Base-by-base conservation (phyloP, 1,139 yeast species). In the Candida mesenterica region DNA sequence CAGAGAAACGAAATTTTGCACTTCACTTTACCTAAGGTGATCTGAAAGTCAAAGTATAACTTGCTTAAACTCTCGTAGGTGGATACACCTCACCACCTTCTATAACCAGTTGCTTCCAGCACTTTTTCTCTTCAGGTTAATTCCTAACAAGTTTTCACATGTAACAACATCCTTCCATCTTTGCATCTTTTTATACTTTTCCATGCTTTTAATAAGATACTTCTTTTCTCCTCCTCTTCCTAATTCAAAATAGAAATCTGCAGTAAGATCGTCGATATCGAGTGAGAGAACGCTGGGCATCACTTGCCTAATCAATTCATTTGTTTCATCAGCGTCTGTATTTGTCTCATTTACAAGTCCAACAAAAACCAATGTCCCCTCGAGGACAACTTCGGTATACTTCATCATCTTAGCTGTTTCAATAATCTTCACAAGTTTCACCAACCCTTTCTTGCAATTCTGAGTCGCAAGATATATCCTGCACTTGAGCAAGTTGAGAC, bases 401-500 rank as follows among this genome's bases (percentile, higher is more conserved):
- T 80, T 79, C 18, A 68, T 55, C 10, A 55, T 50, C 26, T 64
- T 62, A 1, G 77, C 70, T 13, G 59, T 46, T 31, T 66, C 63
- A 5, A 77, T 53, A 30, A 71, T 72, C 45, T 72, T 75, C 2
- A 76, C 52, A 0, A 74, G 48, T 26, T 71, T 52, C 0, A 77
- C 64, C 10, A 77, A 44, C 0, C 68, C 74, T 33, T 73, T 58
- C 5, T 68, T 51, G 8, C 68, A 65, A 4, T 63, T 57, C 1
- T 67, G 69, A 1, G 72, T 55, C 9, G 48, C 39, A 18, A 62
- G 52, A 40, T 70, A 59, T 2, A 76, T 59, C 13, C 54, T 51
- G 33, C 77, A 68, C 43, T 72, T 72, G 29, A 76, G 46, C 10
- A 76, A 44, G 28, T 68, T 72, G 36, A 75, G 62, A 44, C 65